These are phyloP conservation scores for Xylariomycetidae sp. DNA, from an alignment of 2,329 filamentous ascomycete species.

Conservation along the genomic window DNA sequence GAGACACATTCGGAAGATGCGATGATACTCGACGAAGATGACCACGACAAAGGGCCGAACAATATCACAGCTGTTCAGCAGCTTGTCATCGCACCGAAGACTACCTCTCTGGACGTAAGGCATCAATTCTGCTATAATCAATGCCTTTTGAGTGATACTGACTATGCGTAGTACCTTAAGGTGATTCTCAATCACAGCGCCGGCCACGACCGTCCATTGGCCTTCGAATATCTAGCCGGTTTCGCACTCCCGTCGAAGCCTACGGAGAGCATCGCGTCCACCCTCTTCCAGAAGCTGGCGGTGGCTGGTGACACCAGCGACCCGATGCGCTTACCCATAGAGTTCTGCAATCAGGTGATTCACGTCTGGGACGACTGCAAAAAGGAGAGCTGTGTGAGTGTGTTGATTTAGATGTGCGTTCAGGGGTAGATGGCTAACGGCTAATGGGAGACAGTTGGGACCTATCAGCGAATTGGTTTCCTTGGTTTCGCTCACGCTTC, in stretches of 20 bases:
- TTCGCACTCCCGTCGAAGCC: constrained; percentile 63
- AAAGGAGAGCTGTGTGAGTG: constrained; percentile 45
- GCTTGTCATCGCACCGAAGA: constrained; percentile 6
- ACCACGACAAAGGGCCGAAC: constrained; percentile 7
- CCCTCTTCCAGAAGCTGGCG: constrained; percentile 64
- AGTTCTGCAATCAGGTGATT: constrained; percentile 61
- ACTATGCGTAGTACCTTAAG: constrained; percentile 48
- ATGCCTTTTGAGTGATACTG: constrained; percentile 12
- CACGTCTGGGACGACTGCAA: constrained; percentile 65
- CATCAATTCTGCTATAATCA: too few relatives aligned
- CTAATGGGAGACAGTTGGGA: constrained; percentile 51
- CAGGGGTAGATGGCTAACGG: too few relatives aligned
- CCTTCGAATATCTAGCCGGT: constrained; percentile 63
- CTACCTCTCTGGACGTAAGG: constrained; percentile 41
- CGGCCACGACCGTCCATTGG: constrained; percentile 51
- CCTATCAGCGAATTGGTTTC: constrained; percentile 64
- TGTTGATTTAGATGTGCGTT: too few relatives aligned
- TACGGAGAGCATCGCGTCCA: constrained; percentile 57
- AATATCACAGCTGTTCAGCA: constrained; percentile 10
- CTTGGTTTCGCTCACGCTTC: constrained; percentile 59
- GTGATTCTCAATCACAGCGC: constrained; percentile 60
- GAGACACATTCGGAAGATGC: constrained; percentile 44
- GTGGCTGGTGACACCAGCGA: constrained; percentile 44
- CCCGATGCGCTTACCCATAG: constrained; percentile 53
- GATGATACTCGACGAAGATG: constrained; percentile 29